Evolutionary conservation across 495 filamentous ascomycete genomes (phyloP).

Genomic region (Xylaria venustula): DNA sequence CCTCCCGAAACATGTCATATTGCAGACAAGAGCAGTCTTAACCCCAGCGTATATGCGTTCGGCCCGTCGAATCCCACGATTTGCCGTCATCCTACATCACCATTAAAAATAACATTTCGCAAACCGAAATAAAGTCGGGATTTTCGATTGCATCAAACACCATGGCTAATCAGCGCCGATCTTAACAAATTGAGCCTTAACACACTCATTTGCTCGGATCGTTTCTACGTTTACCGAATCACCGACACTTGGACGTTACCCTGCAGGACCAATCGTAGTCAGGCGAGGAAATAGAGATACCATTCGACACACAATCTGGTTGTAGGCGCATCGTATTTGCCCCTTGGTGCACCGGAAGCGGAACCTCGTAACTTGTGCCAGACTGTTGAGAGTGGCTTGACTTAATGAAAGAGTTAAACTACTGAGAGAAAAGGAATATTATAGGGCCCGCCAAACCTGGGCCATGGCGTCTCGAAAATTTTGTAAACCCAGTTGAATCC

Average conservation of each 20-base stretch:
- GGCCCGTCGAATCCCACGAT: no score
- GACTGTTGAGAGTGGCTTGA: background rate
- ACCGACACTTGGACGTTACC: background rate
- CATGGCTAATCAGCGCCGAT: no score
- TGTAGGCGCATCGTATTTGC: conserved; percentile 16
- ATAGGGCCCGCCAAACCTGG: background rate
- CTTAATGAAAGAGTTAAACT: background rate
- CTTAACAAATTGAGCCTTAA: no score
- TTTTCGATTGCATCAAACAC: no score
- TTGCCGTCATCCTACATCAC: no score
- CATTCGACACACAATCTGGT: conserved; percentile 31
- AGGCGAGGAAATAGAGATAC: conserved; percentile 22
- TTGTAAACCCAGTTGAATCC: conserved; percentile 1
- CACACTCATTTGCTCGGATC: no score
- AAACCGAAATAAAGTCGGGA: no score
- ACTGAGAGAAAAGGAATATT: background rate
- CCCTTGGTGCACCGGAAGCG: background rate
- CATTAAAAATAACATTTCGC: no score
- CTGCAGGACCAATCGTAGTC: conserved; percentile 10
- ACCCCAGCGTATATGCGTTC: no score
- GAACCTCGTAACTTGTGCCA: conserved; percentile 17
- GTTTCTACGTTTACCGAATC: no score
- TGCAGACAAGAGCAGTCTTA: no score
- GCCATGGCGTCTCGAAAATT: background rate
- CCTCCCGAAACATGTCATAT: no score